A percentile compares a stretch with the other conserved stretches of the same genome.
Conservation (phyloP, 257 asterid genomes). For the Solanum paucissectum region DNA sequence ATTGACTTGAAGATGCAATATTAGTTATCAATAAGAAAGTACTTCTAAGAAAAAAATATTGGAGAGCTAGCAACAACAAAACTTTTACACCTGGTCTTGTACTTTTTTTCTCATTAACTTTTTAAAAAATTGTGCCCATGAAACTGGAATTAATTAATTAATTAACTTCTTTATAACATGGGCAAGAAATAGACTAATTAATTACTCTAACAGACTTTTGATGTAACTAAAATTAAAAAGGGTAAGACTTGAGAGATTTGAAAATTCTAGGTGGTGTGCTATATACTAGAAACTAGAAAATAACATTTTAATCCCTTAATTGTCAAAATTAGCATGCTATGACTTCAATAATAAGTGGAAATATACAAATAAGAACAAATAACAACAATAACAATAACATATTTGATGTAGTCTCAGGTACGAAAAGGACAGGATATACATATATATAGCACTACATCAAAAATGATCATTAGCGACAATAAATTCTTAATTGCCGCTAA, state of each 20-base stretch:
- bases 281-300: background rate
- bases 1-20: background rate
- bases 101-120: background rate
- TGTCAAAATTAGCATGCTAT: background rate
- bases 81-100: background rate
- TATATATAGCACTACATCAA: no score
- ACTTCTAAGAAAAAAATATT: background rate
- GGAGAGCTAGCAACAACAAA: background rate
- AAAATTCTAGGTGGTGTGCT: background rate
- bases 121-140: background rate
- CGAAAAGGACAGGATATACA: background rate
- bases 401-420: background rate
- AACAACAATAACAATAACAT: background rate
- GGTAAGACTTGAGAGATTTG: background rate
- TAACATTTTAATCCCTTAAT: background rate
- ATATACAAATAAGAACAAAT: background rate
- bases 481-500: no score
- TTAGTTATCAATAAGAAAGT: background rate
- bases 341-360: background rate
- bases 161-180: background rate
- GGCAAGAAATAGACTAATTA: background rate
- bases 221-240: background rate
- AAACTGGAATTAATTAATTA: background rate
- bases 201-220: background rate
- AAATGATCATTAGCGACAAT: no score